phyloP scores from a whole-genome alignment of 345 rosid genomes.

The Leavenworthia alabamica region DNA sequence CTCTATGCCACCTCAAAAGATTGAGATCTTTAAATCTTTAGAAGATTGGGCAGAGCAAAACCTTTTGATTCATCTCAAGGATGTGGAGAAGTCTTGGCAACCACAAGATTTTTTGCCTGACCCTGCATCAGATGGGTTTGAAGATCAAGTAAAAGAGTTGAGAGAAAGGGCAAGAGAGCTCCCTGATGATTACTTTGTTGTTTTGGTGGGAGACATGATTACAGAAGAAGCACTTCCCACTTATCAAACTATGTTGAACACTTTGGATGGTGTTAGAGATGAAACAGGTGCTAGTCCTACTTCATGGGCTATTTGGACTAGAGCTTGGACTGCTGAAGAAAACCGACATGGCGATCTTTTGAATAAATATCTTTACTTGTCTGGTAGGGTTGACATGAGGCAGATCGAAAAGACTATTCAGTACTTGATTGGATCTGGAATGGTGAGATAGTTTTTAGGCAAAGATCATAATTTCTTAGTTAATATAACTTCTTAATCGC shows the following conservation, averaged over 20 bases:
- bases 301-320: constrained; percentile 66
- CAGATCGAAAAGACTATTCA: constrained; percentile 63
- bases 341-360: constrained; percentile 64
- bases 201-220: constrained; percentile 80
- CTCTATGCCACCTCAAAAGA: constrained; percentile 84
- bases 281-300: constrained; percentile 81
- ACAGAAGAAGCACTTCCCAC: constrained; percentile 89
- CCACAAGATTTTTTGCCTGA: constrained; percentile 90
- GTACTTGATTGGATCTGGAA: constrained; percentile 60
- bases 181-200: constrained; percentile 83
- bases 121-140: constrained; percentile 70
- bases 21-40: constrained; percentile 80
- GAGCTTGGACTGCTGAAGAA: constrained; percentile 68
- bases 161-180: constrained; percentile 74
- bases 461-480: neutral
- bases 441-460: constrained; percentile 36
- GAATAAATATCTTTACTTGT: constrained; percentile 55
- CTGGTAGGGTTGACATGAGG: constrained; percentile 57
- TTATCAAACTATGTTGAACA: constrained; percentile 70
- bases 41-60: constrained; percentile 83
- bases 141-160: constrained; percentile 74
- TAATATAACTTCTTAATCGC: neutral
- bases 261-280: constrained; percentile 70
- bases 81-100: constrained; percentile 93
- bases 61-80: constrained; percentile 60